phyloP scores from a whole-genome alignment of 2,329 filamentous ascomycete genomes.

The Colletotrichum sidae region DNA sequence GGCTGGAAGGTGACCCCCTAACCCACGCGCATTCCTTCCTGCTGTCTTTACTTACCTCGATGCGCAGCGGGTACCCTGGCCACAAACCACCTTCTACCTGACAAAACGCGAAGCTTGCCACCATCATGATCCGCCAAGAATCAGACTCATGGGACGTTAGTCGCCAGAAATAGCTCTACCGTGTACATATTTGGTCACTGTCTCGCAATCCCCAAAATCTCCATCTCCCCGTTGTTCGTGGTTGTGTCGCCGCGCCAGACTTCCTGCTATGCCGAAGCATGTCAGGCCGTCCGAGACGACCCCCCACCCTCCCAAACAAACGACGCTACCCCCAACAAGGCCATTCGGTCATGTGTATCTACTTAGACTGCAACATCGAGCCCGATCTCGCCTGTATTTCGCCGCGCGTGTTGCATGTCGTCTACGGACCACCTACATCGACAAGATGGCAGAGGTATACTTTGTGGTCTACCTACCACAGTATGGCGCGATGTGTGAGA shows the following conservation, averaged over 20 bases:
- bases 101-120: background rate
- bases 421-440: conserved; percentile 16
- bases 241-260: conserved; percentile 19
- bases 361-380: conserved; percentile 16
- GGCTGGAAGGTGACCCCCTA: too few relatives aligned
- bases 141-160: too few relatives aligned
- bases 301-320: background rate
- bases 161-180: background rate
- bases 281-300: conserved; percentile 26
- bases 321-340: conserved; percentile 21
- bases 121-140: conserved; percentile 11
- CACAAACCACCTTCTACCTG: too few relatives aligned
- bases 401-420: conserved; percentile 27
- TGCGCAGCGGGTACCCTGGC: too few relatives aligned
- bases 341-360: conserved; percentile 33
- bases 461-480: conserved; percentile 2
- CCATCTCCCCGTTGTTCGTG: conserved; percentile 12
- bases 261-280: conserved; percentile 17
- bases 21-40: too few relatives aligned
- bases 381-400: conserved; percentile 12
- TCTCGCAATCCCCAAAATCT: background rate
- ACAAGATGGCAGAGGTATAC: conserved; percentile 26
- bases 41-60: too few relatives aligned
- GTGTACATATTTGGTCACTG: conserved; percentile 19
- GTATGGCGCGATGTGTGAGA: background rate